Evolutionary conservation across 179 eudicot genomes (phyloP).

Genomic region (Carnegiea gigantea): DNA sequence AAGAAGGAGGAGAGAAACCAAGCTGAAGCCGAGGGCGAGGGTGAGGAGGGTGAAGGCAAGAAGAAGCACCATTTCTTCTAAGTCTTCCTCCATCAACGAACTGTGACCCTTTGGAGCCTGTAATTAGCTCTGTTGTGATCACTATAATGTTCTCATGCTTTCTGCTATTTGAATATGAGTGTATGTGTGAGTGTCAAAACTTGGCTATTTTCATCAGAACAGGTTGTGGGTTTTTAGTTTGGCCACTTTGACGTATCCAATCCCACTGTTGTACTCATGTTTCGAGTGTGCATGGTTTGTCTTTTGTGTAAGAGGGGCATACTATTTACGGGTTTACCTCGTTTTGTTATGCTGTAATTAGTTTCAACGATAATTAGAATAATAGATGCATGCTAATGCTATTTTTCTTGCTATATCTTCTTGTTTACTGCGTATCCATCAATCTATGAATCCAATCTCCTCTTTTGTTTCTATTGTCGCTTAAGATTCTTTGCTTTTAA

Average conservation of each 20-base stretch:
- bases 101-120: neutral
- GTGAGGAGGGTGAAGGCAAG: constrained; percentile 23
- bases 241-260: neutral
- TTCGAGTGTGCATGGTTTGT: neutral
- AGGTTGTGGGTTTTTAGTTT: neutral
- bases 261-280: neutral
- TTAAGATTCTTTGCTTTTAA: too few relatives aligned
- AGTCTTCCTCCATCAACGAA: neutral
- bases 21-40: constrained; percentile 27
- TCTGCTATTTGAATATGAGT: neutral
- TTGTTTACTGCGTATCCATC: too few relatives aligned
- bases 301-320: neutral
- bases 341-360: neutral
- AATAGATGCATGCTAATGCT: too few relatives aligned
- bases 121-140: neutral
- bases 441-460: too few relatives aligned
- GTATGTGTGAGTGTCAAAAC: neutral
- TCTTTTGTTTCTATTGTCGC: too few relatives aligned
- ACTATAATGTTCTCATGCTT: too few relatives aligned
- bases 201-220: neutral
- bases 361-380: neutral
- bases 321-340: neutral
- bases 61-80: constrained; percentile 42
- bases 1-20: constrained; percentile 41
- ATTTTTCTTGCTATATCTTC: too few relatives aligned